A percentile compares a stretch with the other conserved stretches of the same genome.
Conservation (phyloP, 176 grass and related monocot species). For the Elymus sibiricus region DNA sequence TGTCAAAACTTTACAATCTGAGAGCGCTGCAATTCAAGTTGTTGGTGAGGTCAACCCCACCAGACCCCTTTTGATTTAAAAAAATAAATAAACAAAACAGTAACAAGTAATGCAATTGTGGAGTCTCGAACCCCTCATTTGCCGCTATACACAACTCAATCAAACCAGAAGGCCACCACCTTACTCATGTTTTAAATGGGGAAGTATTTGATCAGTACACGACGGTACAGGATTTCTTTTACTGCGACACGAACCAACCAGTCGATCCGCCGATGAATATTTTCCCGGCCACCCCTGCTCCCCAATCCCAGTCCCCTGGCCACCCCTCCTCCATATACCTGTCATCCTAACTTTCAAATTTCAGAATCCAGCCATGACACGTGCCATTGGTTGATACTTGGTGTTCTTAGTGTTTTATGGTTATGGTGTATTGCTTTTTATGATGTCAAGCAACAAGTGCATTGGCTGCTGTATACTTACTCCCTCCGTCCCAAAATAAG, state of each 20-base stretch:
- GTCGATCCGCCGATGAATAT: not conserved
- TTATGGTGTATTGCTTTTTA: not conserved
- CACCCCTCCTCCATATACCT: too few relatives aligned
- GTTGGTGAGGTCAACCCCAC: not conserved
- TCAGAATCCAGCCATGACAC: not conserved
- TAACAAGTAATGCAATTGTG: not conserved
- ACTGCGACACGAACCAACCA: not conserved
- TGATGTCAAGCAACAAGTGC: not conserved
- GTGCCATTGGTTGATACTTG: not conserved
- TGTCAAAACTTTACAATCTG: constrained; percentile 10
- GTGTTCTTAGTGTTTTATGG: too few relatives aligned
- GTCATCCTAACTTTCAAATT: not conserved
- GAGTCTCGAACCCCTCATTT: not conserved
- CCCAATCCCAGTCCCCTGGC: too few relatives aligned
- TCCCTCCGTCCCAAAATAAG: too few relatives aligned
- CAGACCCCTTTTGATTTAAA: not conserved
- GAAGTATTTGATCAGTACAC: too few relatives aligned
- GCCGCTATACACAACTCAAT: not conserved
- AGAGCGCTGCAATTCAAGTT: not conserved
- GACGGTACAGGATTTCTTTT: too few relatives aligned
- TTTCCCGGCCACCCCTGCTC: too few relatives aligned
- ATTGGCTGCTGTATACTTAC: not conserved
- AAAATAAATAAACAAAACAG: not conserved
- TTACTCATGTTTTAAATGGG: too few relatives aligned
- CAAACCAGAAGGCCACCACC: too few relatives aligned